These are phyloP conservation scores for Pythium angustatum DNA, from an alignment of 352 stramenopile species.

Conservation along the genomic window DNA sequence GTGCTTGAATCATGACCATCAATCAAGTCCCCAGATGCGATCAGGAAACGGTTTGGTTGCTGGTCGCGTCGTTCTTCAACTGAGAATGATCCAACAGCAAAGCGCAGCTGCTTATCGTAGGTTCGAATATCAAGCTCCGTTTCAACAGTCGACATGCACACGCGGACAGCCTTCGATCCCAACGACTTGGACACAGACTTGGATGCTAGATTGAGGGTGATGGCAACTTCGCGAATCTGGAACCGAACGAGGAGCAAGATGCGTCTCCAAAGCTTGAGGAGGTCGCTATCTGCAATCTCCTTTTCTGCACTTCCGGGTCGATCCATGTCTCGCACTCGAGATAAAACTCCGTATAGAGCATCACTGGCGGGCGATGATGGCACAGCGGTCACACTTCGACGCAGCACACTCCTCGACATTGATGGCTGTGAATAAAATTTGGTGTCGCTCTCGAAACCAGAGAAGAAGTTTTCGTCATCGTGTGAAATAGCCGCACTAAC, in stretches of 20 bases:
- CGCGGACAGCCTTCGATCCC: constrained; percentile 53
- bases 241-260: constrained; percentile 29
- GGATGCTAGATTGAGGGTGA: constrained; percentile 15
- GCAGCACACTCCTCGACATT: constrained; percentile 3
- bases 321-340: constrained; percentile 13
- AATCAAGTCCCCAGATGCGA: constrained; percentile 51
- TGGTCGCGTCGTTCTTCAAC: constrained; percentile 50
- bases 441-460: constrained; percentile 24
- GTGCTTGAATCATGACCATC: background rate
- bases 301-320: constrained; percentile 32
- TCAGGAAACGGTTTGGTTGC: constrained; percentile 31
- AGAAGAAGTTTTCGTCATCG: constrained; percentile 26
- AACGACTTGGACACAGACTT: background rate
- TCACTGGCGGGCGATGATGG: constrained; percentile 8
- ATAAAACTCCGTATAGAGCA: constrained; percentile 15
- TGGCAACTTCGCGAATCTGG: constrained; percentile 44
- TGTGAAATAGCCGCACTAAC: constrained; percentile 12
- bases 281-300: constrained; percentile 46
- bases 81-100: constrained; percentile 69
- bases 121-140: constrained; percentile 63
- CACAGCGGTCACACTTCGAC: constrained; percentile 2
- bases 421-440: constrained; percentile 15
- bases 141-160: constrained; percentile 57
- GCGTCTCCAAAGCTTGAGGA: constrained; percentile 81
- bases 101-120: constrained; percentile 70